Base-by-base conservation (phyloP, 2,329 filamentous ascomycete genomes). In the Exutisphaerella laricina region DNA sequence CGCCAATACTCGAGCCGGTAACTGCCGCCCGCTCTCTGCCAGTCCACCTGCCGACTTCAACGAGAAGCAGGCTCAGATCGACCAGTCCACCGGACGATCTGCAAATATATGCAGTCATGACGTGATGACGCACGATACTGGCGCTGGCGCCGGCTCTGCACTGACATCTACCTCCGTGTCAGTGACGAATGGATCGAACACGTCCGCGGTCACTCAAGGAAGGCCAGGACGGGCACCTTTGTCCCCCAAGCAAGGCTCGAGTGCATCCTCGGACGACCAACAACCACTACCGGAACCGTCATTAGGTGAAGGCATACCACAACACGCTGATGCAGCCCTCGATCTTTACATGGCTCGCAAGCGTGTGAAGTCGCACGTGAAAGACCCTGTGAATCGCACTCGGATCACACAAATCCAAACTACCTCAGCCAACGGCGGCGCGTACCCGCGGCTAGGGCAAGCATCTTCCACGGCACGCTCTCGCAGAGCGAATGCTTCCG, bases 121-220 rank as follows among this genome's bases (percentile, higher is more conserved):
- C 18, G n/a, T n/a, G n/a, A n/a, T n/a, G n/a, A n/a, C n/a, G n/a
- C n/a, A n/a, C n/a, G n/a, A n/a, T n/a, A n/a, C n/a, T n/a, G n/a
- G n/a, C n/a, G 41, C 33, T 39, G 37, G 31, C 39, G 43, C 33
- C 43, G 41, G 14, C n/a, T 16, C 38, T 17, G 16, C 25, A 23
- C 45, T 52, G 50, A 49, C 51, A 50, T 54, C 48, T 50, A 52
- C 50, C 51, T 58, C 55, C 53, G 55, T 53, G 55, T 50, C 43
- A 41, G 37, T 45, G 18, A 39, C 52, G 21, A 38, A 46, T 37
- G 41, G 48, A 47, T 22, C 44, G 41, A 28, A 17, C 10, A 26
- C 16, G 29, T 38, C 44, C 30, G 34, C 43, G 30, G 37, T 41
- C 37, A 31, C 41, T 17, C 35, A 50, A 48, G 50, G 43, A 53